Conservation (phyloP, 1,284 basidiomycete genomes). For the Porphyrellus sp. region DNA sequence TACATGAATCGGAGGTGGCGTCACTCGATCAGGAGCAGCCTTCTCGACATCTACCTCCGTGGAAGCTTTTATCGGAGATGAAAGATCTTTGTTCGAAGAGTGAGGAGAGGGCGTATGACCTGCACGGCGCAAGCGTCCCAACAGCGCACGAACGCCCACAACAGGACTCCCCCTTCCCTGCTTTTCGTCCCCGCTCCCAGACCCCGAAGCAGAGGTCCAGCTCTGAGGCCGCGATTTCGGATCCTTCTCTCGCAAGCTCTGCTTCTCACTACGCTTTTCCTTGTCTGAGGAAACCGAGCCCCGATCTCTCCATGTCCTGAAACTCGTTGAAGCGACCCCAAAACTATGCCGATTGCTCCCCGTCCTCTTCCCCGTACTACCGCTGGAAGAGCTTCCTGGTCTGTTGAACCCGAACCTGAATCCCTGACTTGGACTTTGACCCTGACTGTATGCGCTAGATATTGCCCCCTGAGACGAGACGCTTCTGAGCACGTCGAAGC, state of each 20-base stretch:
- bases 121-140: constrained; percentile 28
- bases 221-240: constrained; percentile 16
- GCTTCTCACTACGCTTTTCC: constrained; percentile 17
- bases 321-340: constrained; percentile 29
- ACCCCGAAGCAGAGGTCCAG: constrained; percentile 15
- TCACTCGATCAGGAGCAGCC: constrained; percentile 5
- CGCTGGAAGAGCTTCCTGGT: constrained; percentile 21
- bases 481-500: constrained; percentile 28
- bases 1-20: constrained; percentile 18
- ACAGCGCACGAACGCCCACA: constrained; percentile 25
- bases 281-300: constrained; percentile 20
- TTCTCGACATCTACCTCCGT: constrained; percentile 20
- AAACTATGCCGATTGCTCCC: constrained; percentile 14
- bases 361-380: constrained; percentile 15
- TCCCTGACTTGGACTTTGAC: constrained; percentile 16
- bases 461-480: constrained; percentile 34
- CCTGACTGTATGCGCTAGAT: constrained; percentile 22
- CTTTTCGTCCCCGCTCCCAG: constrained; percentile 28
- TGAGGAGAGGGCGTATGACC: constrained; percentile 32
- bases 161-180: constrained; percentile 24
- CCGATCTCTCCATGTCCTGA: constrained; percentile 27
- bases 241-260: constrained; percentile 17
- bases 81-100: constrained; percentile 24
- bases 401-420: constrained; percentile 23
- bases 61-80: constrained; percentile 15